Evolutionary conservation across 371 early-diverging fungal species (phyloP), one percentile per base, ranked within the genome.

Genomic region (Mucor sp.): DNA sequence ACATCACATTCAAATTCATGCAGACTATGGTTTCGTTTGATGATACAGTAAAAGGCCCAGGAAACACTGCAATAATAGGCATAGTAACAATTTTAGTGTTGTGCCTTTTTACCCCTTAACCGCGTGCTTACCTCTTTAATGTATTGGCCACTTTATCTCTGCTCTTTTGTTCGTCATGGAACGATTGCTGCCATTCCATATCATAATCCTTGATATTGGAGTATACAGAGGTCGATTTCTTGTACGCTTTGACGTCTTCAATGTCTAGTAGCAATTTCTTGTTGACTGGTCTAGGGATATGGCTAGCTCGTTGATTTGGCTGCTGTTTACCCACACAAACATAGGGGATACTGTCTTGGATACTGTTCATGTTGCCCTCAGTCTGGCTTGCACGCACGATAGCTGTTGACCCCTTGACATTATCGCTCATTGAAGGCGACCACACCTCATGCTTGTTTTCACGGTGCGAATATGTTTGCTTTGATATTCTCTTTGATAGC

Each of bases 1-100:
- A 67, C 44, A 57, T 80, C 79, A 11, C 68, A 74, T 12, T 63
- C 44, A 50, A 82, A 82, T 15, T 50, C 43, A 3, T 64, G 59
- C 28, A 67, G 27, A 4, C 65, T 70, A 63, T 82, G 83, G 17
- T 74, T 78, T n/a, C 68, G 53, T 12, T 69, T 65, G 14, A 82
- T 77, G 8, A 77, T 70, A 8, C 66, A 67, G 25, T 79, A 76
- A 17, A 82, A 62, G 0, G 69, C 70, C 68, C 69, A 67, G 0
- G 78, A 65, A 3, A 80, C 70, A 60, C 80, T 80, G 53, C 37
- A 8, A n/a, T n/a, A n/a, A n/a, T n/a, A 44, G 27, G 33, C n/a
- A n/a, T n/a, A n/a, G 14, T 23, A n/a, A 19, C 9, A 28, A 35
- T 43, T 9, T 25, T 21, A 56, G 30, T 33, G 2, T 6, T 15